Base-by-base conservation (phyloP, 129 eudicot genomes). In the Centaurea solstitialis region DNA sequence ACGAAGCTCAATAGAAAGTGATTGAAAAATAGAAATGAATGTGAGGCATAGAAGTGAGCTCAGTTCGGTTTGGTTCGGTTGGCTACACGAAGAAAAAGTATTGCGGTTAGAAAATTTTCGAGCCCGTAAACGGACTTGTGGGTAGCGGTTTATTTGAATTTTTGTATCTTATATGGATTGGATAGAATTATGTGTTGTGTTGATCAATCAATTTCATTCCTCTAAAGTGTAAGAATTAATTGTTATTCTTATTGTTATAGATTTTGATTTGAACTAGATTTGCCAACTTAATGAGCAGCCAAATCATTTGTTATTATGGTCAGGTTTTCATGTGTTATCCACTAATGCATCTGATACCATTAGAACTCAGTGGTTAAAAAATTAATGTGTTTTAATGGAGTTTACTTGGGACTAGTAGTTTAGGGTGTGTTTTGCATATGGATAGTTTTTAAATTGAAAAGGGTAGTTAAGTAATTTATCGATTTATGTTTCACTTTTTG, bases 141-240 rank as follows among this genome's bases (percentile, higher is more conserved):
- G 67, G 77, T 28, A 66, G 72, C 26, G 28, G 20, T 68, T 50
- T 53, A 68, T 75, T 15, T 50, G 73, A 59, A 59, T 76, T 76
- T 76, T 82, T 82, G 86, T 76, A 82, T 82, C 72, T 71, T 79
- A 82, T 81, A 37, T 82, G 86, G 71, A 82, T 71, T 76, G 76
- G 37, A 82, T 82, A 70, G 72, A 26, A 18, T 69, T 69, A 41
- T 76, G 9, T 82, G 68, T 59, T 70, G 38, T 75, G 71, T 79
- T 79, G 59, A 50, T 65, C 21, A 39, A 72, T 61, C 23, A 72
- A 59, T 61, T 41, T 9, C 20, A 72, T 17, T 72, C 3, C 28
- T 71, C 20, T 43, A 11, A 11, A 72, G 65, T 62, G 68, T 22
- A 64, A 64, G 28, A 64, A 64, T 17, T n/a, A 1, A 57, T 57